phyloP scores from a whole-genome alignment of 2,329 filamentous ascomycete genomes.

The Stylonectria norvegica region DNA sequence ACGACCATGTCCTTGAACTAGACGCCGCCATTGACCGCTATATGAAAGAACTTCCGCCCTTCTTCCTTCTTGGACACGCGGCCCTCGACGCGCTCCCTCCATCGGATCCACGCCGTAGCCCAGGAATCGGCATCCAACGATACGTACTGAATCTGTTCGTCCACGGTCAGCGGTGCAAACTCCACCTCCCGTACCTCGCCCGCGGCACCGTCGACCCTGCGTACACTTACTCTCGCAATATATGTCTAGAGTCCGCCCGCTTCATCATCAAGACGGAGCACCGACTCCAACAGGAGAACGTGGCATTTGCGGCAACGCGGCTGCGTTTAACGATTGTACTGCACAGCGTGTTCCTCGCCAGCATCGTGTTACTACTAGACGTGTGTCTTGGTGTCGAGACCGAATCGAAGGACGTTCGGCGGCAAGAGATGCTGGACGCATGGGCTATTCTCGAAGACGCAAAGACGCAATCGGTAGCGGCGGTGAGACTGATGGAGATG shows the following conservation, averaged over 20 bases:
- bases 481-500: slow-evolving; percentile 30
- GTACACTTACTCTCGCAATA: slow-evolving; percentile 31
- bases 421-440: slow-evolving; percentile 27
- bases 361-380: slow-evolving; percentile 33
- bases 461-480: slow-evolving; percentile 27
- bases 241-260: slow-evolving; percentile 31
- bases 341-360: slow-evolving; percentile 34
- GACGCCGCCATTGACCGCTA: slow-evolving; percentile 30
- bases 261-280: slow-evolving; percentile 31
- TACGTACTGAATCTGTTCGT: slow-evolving; percentile 33
- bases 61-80: slow-evolving; percentile 24
- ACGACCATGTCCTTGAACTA: slow-evolving; percentile 31
- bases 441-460: slow-evolving; percentile 34
- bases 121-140: slow-evolving; percentile 29
- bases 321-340: slow-evolving; percentile 30
- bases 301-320: slow-evolving; percentile 27
- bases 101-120: slow-evolving; percentile 20
- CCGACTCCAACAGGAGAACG: slow-evolving; percentile 25
- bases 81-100: slow-evolving; percentile 18
- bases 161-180: slow-evolving; percentile 34
- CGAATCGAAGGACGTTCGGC: slow-evolving; percentile 21
- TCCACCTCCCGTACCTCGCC: slow-evolving; percentile 35
- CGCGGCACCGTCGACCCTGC: slow-evolving; percentile 32
- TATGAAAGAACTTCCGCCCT: slow-evolving; percentile 28
- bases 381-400: slow-evolving; percentile 27